phyloP scores from a whole-genome alignment of 768 basidiomycete species.

The Phaffia tasmanica region DNA sequence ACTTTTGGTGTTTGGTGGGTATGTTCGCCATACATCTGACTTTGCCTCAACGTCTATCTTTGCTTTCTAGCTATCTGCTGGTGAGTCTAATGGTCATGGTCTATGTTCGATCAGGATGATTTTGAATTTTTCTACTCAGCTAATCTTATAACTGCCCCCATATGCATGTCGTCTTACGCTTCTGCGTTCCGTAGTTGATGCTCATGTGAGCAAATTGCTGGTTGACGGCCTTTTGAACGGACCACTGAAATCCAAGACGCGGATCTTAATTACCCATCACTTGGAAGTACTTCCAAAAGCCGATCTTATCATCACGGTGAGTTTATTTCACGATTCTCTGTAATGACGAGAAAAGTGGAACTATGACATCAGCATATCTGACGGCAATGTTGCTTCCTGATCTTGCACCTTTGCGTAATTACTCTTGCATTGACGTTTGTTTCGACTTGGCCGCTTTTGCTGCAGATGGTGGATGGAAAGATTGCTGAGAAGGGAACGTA shows the following conservation, averaged over 20 bases:
- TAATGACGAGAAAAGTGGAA: conserved; percentile 47
- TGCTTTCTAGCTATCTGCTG: conserved; percentile 21
- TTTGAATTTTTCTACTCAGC: conserved; percentile 29
- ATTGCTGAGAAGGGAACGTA: conserved; percentile 22
- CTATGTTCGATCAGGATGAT: conserved; percentile 18
- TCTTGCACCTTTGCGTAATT: too few species aligned
- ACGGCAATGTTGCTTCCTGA: neutral
- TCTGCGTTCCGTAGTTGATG: conserved; percentile 57
- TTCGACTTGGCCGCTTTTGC: too few species aligned
- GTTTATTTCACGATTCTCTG: conserved; percentile 45
- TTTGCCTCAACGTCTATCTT: neutral
- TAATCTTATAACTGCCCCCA: conserved; percentile 25
- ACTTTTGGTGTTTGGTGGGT: neutral
- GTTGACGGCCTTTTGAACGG: conserved; percentile 50
- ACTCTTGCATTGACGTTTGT: too few species aligned
- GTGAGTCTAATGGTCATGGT: conserved; percentile 39
- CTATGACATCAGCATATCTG: neutral
- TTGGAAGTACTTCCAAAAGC: conserved; percentile 34
- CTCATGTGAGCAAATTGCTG: conserved; percentile 59
- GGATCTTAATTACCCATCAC: conserved; percentile 47
- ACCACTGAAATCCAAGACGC: conserved; percentile 47
- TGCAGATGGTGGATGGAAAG: conserved; percentile 20
- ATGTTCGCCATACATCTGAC: neutral
- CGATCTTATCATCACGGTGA: conserved; percentile 35
- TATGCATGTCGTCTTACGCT: conserved; percentile 31